Conservation (phyloP, 768 basidiomycete species). For the Lentinula sp. region DNA sequence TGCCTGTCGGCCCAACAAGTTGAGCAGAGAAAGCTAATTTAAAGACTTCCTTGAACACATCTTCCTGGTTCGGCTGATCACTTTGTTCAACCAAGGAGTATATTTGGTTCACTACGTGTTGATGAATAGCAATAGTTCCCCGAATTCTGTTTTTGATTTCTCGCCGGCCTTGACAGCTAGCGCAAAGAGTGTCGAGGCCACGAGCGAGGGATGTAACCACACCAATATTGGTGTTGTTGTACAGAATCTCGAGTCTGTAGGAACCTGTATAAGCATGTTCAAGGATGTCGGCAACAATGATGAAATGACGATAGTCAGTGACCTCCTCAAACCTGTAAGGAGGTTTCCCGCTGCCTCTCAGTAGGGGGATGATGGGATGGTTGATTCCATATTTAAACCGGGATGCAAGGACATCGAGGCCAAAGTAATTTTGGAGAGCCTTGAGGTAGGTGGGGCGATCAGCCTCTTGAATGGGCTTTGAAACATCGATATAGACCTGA, state of each 20-base stretch:
- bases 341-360: background rate
- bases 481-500: background rate
- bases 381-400: background rate
- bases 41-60: background rate
- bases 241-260: background rate
- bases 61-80: background rate
- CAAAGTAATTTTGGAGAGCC: background rate
- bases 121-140: background rate
- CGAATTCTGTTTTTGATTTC: background rate
- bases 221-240: background rate
- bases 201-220: background rate
- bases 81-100: background rate
- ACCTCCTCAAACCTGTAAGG: background rate
- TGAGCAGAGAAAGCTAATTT: background rate
- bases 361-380: background rate
- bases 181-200: background rate
- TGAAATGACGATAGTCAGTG: background rate
- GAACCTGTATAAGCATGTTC: background rate
- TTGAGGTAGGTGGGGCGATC: background rate
- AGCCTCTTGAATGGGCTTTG: background rate
- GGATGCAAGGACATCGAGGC: background rate
- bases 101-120: background rate
- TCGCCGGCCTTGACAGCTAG: background rate
- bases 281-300: background rate
- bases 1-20: background rate